A percentile compares a stretch with the other conserved stretches of the same genome.
These are phyloP conservation scores for Penicillium goetzii DNA, from an alignment of 495 filamentous ascomycete genomes.

Conservation along the genomic window DNA sequence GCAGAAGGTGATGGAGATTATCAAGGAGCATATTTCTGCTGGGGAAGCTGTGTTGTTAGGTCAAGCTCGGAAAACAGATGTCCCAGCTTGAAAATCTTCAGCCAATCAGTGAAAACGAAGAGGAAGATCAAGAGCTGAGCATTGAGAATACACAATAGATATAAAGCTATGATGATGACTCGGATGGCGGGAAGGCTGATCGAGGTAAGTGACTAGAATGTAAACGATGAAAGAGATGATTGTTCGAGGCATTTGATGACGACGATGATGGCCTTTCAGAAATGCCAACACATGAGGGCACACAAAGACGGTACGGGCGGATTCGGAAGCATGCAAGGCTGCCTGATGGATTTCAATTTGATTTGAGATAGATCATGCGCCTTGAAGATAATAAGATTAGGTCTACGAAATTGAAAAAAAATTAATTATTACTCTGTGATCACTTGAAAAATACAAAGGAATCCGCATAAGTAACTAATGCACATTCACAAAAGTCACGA, in stretches of 20 bases:
- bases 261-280: conserved; percentile 11
- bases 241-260: conserved; percentile 9
- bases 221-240: conserved; percentile 9
- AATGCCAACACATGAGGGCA: conserved; percentile 8
- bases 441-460: conserved; percentile 18
- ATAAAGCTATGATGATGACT: conserved; percentile 7
- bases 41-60: conserved; percentile 11
- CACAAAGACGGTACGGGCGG: neutral
- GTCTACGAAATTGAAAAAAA: conserved; percentile 8
- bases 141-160: conserved; percentile 9
- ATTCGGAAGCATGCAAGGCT: conserved; percentile 15
- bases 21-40: conserved; percentile 7
- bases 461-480: conserved; percentile 16
- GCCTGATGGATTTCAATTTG: neutral
- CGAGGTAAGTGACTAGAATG: conserved; percentile 2
- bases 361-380: neutral
- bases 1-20: conserved; percentile 7
- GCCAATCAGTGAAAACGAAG: conserved; percentile 11
- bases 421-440: conserved; percentile 11
- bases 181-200: conserved; percentile 6
- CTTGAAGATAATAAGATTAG: neutral
- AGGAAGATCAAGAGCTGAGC: conserved; percentile 12
- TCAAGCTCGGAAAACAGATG: conserved; percentile 11
- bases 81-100: conserved; percentile 11
- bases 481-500: conserved; percentile 5